phyloP scores from a whole-genome alignment of 2,329 filamentous ascomycete species.

The Fusarium beomiforme region DNA sequence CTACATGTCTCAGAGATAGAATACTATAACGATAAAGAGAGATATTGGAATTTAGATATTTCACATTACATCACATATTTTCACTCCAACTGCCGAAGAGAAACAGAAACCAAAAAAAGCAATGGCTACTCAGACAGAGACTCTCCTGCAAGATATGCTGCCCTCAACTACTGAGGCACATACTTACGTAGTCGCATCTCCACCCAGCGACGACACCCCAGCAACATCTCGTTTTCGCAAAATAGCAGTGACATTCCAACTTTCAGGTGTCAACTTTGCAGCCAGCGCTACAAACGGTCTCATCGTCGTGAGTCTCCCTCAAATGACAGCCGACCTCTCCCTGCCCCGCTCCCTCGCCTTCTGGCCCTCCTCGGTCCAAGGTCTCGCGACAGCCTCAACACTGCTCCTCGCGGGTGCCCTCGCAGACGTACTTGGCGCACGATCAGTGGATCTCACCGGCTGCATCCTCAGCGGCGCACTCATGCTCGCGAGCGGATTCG shows the following conservation, averaged over 20 bases:
- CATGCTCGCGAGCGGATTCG: slow-evolving; percentile 47
- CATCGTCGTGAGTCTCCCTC: slow-evolving; percentile 52
- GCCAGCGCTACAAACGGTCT: slow-evolving; percentile 43
- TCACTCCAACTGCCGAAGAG: neutral
- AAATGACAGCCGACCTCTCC: slow-evolving; percentile 51
- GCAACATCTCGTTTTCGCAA: slow-evolving; percentile 29
- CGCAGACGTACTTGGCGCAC: slow-evolving; percentile 50
- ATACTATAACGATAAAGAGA: neutral
- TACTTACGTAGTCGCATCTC: neutral
- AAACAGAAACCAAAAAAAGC: neutral
- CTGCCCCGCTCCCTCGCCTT: slow-evolving; percentile 49
- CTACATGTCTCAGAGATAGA: neutral
- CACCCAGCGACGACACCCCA: neutral
- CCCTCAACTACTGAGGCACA: neutral
- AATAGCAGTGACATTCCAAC: slow-evolving; percentile 33
- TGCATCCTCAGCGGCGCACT: slow-evolving; percentile 44
- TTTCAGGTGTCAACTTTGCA: slow-evolving; percentile 41
- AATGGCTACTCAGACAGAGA: slow-evolving; percentile 11
- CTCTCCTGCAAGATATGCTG: neutral
- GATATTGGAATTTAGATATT: neutral
- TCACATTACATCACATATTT: neutral
- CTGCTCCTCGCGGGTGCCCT: slow-evolving; percentile 52
- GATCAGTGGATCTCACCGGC: slow-evolving; percentile 48
- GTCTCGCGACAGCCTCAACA: slow-evolving; percentile 49
- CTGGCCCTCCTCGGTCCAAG: slow-evolving; percentile 52